A percentile compares a stretch with the other conserved stretches of the same genome.
Evolutionary conservation across 805 yeast genomes (phyloP).

Genomic region (Tetrapisispora nanseiensis): DNA sequence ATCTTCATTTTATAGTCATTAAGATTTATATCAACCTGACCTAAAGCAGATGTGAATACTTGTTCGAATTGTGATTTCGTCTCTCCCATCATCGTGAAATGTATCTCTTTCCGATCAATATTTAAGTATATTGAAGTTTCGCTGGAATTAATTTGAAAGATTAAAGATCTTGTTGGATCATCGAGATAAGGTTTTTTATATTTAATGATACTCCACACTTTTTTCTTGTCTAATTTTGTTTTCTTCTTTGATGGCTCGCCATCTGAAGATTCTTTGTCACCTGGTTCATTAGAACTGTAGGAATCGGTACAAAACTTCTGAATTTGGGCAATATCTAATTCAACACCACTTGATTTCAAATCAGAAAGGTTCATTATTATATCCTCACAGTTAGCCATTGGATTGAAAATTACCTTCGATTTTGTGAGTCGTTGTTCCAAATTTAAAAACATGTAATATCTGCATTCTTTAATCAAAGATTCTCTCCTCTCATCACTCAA

Average conservation of each 20-base stretch:
- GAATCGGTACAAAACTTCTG: not conserved
- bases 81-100: conserved; percentile 14
- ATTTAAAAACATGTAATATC: conserved; percentile 65
- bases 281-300: not conserved
- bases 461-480: conserved; percentile 56
- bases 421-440: conserved; percentile 63
- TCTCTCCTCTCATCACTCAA: conserved; percentile 49
- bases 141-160: conserved; percentile 33
- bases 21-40: conserved; percentile 5
- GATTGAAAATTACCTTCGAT: conserved; percentile 41
- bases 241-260: conserved; percentile 12
- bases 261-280: not conserved
- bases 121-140: conserved; percentile 27
- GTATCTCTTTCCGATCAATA: conserved; percentile 19
- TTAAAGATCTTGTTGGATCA: conserved; percentile 29
- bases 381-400: conserved; percentile 43
- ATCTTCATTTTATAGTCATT: conserved; percentile 4
- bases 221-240: conserved; percentile 6
- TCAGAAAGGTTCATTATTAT: conserved; percentile 45
- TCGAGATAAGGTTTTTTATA: conserved; percentile 44
- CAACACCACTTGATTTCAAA: conserved; percentile 3
- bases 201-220: conserved; percentile 15
- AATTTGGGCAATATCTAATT: not conserved
- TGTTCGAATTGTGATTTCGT: conserved; percentile 11
- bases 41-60: conserved; percentile 8